Base-by-base conservation (phyloP, 441 rosid species). In the Adansonia madagascariensis region DNA sequence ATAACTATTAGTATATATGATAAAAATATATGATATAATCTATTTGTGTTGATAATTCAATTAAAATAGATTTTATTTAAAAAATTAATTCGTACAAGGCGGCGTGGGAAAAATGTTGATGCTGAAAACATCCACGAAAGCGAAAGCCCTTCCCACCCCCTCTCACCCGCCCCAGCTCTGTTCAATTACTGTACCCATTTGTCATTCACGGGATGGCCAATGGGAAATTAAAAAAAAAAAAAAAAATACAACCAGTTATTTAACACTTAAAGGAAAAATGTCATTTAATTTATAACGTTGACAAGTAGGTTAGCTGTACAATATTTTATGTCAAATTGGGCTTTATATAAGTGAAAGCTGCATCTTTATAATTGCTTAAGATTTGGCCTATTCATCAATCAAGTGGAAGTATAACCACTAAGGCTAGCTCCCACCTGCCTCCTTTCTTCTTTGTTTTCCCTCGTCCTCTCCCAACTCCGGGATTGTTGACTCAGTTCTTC, bases 271-370 rank as follows among this genome's bases (percentile, higher is more conserved):
- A 20, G 9, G 6, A 59, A 60, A 8, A 60, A 27, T 9, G 3
- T 62, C 43, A 31, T 62, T 62, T 63, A 63, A 35, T 15, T 15
- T 62, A 9, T 39, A 44, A 46, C 52, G 8, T 84, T 81, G 82
- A 82, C 85, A 81, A 76, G 80, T 73, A 78, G 81, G 24, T 60
- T 67, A 65, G 52, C 20, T 69, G 20, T 49, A 50, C 22, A 68
- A 22, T 46, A 47, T 12, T 47, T 68, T 20, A 68, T 22, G 18
- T 47, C 73, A 47, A 47, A 22, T 22, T 12, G 39, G 39, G 57
- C 35, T 22, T 22, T 69, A 69, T 69, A 69, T 69, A 69, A 62
- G 14, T 3, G 67, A 69, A 69, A 14, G 59, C 43, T 49, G 11
- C 59, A 69, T 24, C 20, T 27, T 14, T 27, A 49, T 50, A 59